Percentiles rank a stretch among this genome's conserved stretches.
These are phyloP conservation scores for Rhodotorula sp. DNA, from an alignment of 1,284 basidiomycete genomes.

Conservation along the genomic window DNA sequence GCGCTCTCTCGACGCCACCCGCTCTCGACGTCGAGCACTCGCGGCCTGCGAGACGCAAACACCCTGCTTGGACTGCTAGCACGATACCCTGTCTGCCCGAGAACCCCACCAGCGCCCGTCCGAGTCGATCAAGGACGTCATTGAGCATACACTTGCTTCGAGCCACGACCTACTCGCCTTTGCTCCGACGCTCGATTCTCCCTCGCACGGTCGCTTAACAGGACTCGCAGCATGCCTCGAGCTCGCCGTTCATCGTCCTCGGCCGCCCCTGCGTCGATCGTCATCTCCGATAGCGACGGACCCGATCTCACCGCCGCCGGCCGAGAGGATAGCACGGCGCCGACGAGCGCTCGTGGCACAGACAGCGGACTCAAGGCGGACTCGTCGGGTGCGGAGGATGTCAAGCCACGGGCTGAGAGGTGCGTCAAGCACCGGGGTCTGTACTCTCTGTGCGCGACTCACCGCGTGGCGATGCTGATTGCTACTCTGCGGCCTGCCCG, in stretches of 20 bases:
- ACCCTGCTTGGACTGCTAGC: too few species aligned
- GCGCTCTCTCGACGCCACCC: too few species aligned
- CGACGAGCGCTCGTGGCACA: conserved; percentile 4
- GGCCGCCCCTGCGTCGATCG: conserved; percentile 1
- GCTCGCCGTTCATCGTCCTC: conserved; percentile 5
- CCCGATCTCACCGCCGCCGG: background rate
- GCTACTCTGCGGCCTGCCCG: too few species aligned
- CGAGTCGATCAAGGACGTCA: background rate
- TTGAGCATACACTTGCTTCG: background rate
- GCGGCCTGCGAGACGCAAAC: too few species aligned
- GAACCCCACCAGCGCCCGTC: too few species aligned
- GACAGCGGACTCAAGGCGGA: background rate
- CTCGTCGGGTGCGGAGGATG: background rate
- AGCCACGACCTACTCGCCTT: background rate
- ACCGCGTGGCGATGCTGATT: background rate
- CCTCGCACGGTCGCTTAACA: background rate
- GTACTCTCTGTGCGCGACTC: background rate
- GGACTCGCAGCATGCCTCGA: background rate
- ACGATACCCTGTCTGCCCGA: too few species aligned
- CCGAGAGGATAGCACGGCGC: conserved; percentile 6
- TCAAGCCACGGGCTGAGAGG: background rate
- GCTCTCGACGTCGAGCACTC: too few species aligned
- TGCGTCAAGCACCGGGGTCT: background rate
- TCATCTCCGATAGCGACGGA: conserved; percentile 3
- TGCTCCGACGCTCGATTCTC: background rate